phyloP scores from a whole-genome alignment of 164 flowering plant genomes.

The Vitis vinifera region DNA sequence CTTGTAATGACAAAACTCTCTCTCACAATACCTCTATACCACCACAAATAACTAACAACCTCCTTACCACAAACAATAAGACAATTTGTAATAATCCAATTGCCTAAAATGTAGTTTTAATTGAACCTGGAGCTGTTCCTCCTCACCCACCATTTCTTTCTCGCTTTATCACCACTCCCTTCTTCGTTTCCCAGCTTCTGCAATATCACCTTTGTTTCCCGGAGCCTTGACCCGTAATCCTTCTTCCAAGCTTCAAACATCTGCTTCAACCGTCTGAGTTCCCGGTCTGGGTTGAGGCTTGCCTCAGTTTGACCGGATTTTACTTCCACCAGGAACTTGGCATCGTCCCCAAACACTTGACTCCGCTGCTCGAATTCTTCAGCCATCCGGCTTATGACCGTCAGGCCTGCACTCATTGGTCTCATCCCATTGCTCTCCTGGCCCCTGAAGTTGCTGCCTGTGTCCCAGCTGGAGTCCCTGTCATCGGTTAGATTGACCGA shows the following conservation, averaged over 20 bases:
- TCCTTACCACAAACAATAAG: no score
- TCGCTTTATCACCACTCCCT: slow-evolving; percentile 41
- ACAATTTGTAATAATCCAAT: no score
- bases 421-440: slow-evolving; percentile 63
- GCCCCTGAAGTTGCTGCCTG: slow-evolving; percentile 33
- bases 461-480: slow-evolving; percentile 54
- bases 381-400: slow-evolving; percentile 78
- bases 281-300: slow-evolving; percentile 75
- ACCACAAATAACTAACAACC: no score
- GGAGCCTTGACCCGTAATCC: slow-evolving; percentile 70
- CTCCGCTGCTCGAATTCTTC: slow-evolving; percentile 92
- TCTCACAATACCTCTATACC: no score
- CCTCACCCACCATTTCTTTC: slow-evolving; percentile 95
- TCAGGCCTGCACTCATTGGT: slow-evolving; percentile 76
- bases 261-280: slow-evolving; percentile 77
- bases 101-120: slow-evolving; percentile 4
- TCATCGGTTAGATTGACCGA: slow-evolving; percentile 62
- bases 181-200: slow-evolving; percentile 76
- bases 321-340: slow-evolving; percentile 94
- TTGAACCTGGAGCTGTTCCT: slow-evolving; percentile 67
- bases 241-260: slow-evolving; percentile 96
- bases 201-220: slow-evolving; percentile 83
- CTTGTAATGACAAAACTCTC: no score
- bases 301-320: slow-evolving; percentile 94
- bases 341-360: slow-evolving; percentile 91